These are phyloP conservation scores for Setaria viridis DNA, from an alignment of 202 grass and related monocot species.

Conservation along the genomic window DNA sequence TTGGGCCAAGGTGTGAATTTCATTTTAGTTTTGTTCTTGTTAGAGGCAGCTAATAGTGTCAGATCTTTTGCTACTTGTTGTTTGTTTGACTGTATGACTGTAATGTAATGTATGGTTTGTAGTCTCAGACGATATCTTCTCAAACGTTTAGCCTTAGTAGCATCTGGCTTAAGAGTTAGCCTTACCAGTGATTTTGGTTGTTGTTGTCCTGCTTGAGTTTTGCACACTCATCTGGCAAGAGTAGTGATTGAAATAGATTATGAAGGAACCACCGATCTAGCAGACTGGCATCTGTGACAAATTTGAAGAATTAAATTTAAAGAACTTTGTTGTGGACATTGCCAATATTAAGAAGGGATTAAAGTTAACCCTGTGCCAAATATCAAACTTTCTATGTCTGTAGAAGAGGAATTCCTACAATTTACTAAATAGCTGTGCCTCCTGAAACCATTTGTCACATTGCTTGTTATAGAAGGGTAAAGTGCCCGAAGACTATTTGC, in stretches of 20 bases:
- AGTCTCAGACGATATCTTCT: neutral
- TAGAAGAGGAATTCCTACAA: neutral
- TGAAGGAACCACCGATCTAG: too few species aligned
- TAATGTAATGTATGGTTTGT: slow-evolving; percentile 3
- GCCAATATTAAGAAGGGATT: too few species aligned
- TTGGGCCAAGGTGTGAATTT: neutral
- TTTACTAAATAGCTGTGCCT: neutral
- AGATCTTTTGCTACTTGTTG: neutral
- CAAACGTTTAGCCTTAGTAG: neutral
- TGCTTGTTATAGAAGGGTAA: neutral
- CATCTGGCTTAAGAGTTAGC: neutral
- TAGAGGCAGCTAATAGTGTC: neutral
- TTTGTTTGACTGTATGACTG: neutral
- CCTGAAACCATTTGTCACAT: neutral
- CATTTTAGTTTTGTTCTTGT: neutral
- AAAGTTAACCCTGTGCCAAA: too few species aligned
- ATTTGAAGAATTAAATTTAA: too few species aligned
- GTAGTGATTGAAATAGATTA: too few species aligned
- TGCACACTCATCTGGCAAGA: too few species aligned
- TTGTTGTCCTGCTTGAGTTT: too few species aligned
- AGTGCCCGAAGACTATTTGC: neutral
- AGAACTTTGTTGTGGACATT: too few species aligned
- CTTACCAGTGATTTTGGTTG: too few species aligned
- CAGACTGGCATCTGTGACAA: too few species aligned
- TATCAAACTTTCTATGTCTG: too few species aligned